phyloP scores from a whole-genome alignment of 176 grass and related monocot species.

The Carex cristatella region DNA sequence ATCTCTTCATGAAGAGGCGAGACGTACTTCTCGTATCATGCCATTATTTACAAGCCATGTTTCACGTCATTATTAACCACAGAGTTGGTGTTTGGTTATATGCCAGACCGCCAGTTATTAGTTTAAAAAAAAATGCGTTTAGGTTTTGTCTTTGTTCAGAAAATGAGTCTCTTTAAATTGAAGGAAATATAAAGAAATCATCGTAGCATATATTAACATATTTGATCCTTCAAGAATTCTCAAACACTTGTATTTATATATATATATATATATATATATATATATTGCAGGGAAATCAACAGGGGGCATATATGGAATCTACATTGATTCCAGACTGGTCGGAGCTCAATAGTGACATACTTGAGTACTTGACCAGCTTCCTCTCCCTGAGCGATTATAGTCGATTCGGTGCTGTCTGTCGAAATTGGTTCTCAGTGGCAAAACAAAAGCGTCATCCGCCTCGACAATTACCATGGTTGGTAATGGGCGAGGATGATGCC shows the following conservation, averaged over 20 bases:
- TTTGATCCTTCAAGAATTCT: not conserved
- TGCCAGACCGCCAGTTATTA: too few relatives aligned
- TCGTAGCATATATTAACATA: not conserved
- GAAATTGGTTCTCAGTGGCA: not conserved
- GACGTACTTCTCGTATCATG: too few relatives aligned
- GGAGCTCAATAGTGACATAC: not conserved
- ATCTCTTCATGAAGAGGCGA: not conserved
- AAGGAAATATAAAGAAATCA: not conserved
- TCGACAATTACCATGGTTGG: not conserved
- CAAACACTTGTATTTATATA: not conserved
- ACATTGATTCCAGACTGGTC: not conserved
- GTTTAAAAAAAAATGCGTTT: not conserved
- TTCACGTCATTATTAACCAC: too few relatives aligned
- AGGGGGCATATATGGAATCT: too few relatives aligned
- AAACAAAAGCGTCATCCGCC: not conserved
- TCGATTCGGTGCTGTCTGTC: not conserved
- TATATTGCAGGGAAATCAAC: not conserved
- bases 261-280: not conserved
- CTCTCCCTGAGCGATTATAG: not conserved
- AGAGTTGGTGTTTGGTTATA: too few relatives aligned
- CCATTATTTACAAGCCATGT: too few relatives aligned
- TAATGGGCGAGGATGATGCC: not conserved
- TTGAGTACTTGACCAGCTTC: not conserved
- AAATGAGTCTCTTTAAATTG: too few relatives aligned
- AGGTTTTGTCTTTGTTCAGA: not conserved